Evolutionary conservation across 371 early-diverging fungal genomes (phyloP), one percentile per base, ranked within the genome.

Genomic region (Nematocida ironsii): DNA sequence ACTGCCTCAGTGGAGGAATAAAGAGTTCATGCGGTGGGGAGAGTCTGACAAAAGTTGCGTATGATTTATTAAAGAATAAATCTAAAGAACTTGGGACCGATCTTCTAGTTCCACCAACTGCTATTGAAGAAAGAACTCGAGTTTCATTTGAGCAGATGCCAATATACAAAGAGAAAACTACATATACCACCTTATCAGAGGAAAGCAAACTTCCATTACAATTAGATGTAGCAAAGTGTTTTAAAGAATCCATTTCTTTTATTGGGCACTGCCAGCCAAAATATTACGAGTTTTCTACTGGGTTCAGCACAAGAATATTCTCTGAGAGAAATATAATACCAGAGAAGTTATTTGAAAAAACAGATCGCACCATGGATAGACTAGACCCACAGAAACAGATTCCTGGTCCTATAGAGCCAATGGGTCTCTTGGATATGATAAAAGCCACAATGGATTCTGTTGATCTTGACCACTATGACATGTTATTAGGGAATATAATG

Each of bases 401-500:
- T 4, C 6, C 73, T 16, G 73, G 62, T 0, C 13, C 33, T 0
- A 57, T 61, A 7, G 73, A 56, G 44, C 39, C 25, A 58, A 72
- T 72, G 62, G 62, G 39, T 5, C 73, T 72, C 45, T 27, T 72
- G n/a, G 73, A 72, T 7, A 62, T 67, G 62, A 58, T 82, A 18
- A 62, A 72, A 52, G 55, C 56, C 23, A 52, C 62, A 0, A 20
- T 82, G 16, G 62, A 82, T 7, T 4, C 23, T 6, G 67, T 52
- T 39, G 55, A 72, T 27, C 16, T 61, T 23, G 82, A 82, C 42
- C 62, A 73, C 58, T 56, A 68, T 47, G 54, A 61, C 27, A 45
- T 61, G 47, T 50, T 82, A n/a, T 61, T 82, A 18, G 73, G 70
- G 42, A 82, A 72, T 62, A 62, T 82, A 44, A 52, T 82, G 55